Percentiles rank a stretch among this genome's conserved stretches.
phyloP scores from a whole-genome alignment of 495 filamentous ascomycete genomes.

The Xylaria scruposa region DNA sequence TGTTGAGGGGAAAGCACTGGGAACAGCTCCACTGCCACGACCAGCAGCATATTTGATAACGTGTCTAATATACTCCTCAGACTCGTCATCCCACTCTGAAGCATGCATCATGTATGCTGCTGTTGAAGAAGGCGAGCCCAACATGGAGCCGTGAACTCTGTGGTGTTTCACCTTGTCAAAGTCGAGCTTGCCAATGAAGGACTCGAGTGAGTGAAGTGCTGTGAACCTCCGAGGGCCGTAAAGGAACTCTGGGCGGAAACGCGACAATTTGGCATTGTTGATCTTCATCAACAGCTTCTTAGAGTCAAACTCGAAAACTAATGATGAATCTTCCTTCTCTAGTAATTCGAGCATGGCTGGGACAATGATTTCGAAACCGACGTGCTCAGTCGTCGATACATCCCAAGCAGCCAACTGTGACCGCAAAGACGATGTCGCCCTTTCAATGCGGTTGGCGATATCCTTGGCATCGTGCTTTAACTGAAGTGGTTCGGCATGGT shows the following conservation, averaged over 20 bases:
- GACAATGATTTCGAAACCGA: conserved; percentile 51
- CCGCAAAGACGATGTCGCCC: conserved; percentile 32
- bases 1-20: conserved; percentile 44
- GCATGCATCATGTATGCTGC: conserved; percentile 51
- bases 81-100: conserved; percentile 34
- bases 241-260: conserved; percentile 33
- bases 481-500: conserved; percentile 29
- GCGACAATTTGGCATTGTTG: conserved; percentile 27
- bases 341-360: conserved; percentile 35
- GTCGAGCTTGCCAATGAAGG: conserved; percentile 51
- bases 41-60: conserved; percentile 26
- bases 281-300: conserved; percentile 24
- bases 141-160: conserved; percentile 50
- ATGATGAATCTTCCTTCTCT: conserved; percentile 24
- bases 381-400: conserved; percentile 39
- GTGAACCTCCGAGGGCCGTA: conserved; percentile 42
- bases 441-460: conserved; percentile 24
- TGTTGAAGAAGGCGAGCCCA: conserved; percentile 57
- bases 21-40: conserved; percentile 26
- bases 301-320: conserved; percentile 27
- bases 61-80: conserved; percentile 30
- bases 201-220: conserved; percentile 55
- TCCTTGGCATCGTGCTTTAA: conserved; percentile 24
- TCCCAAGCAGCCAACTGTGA: conserved; percentile 39
- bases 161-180: conserved; percentile 54